Conservation (phyloP, 495 filamentous ascomycete species). For the Penicillium steckii region DNA sequence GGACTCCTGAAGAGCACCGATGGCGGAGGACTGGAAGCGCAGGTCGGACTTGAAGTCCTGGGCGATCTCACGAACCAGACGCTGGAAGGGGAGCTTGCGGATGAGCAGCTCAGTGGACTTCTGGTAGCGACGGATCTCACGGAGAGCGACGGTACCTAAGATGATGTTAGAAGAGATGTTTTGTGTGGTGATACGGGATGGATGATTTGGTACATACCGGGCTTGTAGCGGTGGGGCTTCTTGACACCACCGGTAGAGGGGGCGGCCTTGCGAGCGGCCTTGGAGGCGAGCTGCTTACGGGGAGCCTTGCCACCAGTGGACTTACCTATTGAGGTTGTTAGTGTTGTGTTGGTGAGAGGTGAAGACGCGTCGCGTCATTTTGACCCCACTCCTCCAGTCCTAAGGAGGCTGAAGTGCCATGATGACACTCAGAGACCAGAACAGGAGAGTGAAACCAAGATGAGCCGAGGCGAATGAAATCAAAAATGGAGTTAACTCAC, state of each 20-base stretch:
- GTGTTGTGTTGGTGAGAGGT: conserved; percentile 27
- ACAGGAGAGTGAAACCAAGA: neutral
- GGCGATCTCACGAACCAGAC: conserved; percentile 98
- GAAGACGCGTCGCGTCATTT: conserved; percentile 14
- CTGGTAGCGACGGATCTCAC: conserved; percentile 99
- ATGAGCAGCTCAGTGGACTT: conserved; percentile 99
- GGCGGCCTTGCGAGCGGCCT: conserved; percentile 76
- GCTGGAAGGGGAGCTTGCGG: conserved; percentile 99
- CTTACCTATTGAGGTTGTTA: conserved; percentile 62
- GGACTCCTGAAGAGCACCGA: conserved; percentile 99
- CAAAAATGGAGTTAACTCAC: conserved; percentile 54
- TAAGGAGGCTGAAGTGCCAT: neutral
- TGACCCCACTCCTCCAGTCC: neutral
- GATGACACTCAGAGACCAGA: neutral
- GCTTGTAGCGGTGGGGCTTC: conserved; percentile 99
- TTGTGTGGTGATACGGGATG: neutral
- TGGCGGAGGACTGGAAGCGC: conserved; percentile 99
- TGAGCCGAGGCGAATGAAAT: conserved; percentile 3
- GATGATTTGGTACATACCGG: conserved; percentile 59
- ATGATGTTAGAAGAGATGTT: conserved; percentile 30
- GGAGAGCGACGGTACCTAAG: conserved; percentile 97
- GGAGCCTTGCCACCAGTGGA: conserved; percentile 99
- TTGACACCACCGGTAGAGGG: conserved; percentile 90
- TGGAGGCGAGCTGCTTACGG: conserved; percentile 94
- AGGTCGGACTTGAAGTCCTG: conserved; percentile 99